A percentile compares a stretch with the other conserved stretches of the same genome.
These are phyloP conservation scores for Heterobasidion occidentale DNA, from an alignment of 1,284 basidiomycete genomes.

Conservation along the genomic window DNA sequence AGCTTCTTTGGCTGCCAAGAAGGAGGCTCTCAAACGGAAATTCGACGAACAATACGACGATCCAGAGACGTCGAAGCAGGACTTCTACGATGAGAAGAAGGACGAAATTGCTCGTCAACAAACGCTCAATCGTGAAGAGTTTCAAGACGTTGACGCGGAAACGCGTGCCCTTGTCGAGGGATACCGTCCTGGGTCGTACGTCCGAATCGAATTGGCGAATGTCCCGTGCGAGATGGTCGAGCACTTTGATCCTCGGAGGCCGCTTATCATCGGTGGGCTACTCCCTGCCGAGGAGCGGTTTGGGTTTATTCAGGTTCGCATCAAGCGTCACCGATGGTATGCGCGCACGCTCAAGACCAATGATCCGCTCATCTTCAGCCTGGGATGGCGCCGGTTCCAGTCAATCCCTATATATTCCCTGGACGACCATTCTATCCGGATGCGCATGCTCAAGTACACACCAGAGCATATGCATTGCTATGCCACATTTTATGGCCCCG, in stretches of 20 bases:
- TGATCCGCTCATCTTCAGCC: slow-evolving; percentile 91
- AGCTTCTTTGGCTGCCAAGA: slow-evolving; percentile 73
- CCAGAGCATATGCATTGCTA: slow-evolving; percentile 99
- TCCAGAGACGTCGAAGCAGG: slow-evolving; percentile 66
- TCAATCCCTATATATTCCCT: slow-evolving; percentile 92
- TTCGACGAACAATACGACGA: slow-evolving; percentile 98
- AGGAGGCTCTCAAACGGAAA: slow-evolving; percentile 87
- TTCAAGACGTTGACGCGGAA: slow-evolving; percentile 74
- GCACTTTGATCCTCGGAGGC: slow-evolving; percentile 88
- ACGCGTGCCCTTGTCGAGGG: slow-evolving; percentile 85
- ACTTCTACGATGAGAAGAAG: slow-evolving; percentile 91
- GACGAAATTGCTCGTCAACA: slow-evolving; percentile 86
- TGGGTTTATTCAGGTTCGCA: slow-evolving; percentile 90
- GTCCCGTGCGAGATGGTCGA: slow-evolving; percentile 92
- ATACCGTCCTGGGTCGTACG: slow-evolving; percentile 86
- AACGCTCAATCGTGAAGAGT: slow-evolving; percentile 81
- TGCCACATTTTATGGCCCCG: slow-evolving; percentile 94
- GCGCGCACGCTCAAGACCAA: slow-evolving; percentile 93
- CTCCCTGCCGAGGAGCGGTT: slow-evolving; percentile 87
- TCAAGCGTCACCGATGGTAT: slow-evolving; percentile 97
- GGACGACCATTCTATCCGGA: slow-evolving; percentile 95
- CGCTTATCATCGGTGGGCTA: slow-evolving; percentile 91
- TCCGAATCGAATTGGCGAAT: slow-evolving; percentile 81
- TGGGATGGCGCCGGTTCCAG: slow-evolving; percentile 97
- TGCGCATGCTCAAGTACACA: slow-evolving; percentile 99